Conservation (phyloP, 1,139 yeast genomes). For the Kodamaea plutei region DNA sequence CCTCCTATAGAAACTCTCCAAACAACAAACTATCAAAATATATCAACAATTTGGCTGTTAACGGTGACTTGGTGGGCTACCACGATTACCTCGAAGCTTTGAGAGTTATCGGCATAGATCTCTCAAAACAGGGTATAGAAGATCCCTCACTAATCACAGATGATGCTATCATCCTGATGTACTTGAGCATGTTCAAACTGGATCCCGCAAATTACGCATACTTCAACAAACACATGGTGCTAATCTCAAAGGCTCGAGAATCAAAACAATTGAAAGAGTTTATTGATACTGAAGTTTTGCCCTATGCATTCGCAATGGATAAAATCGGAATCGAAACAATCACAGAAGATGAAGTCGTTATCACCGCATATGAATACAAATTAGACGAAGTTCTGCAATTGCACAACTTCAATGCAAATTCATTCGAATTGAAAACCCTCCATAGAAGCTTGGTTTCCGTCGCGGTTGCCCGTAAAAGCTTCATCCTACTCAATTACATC, state of each 20-base stretch:
- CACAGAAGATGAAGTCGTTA: conserved; percentile 72
- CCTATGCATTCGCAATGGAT: conserved; percentile 54
- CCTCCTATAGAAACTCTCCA: conserved; percentile 14
- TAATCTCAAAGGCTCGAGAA: conserved; percentile 43
- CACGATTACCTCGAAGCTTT: conserved; percentile 58
- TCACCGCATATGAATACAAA: conserved; percentile 65
- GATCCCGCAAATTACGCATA: conserved; percentile 36
- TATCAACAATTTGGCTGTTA: conserved; percentile 46
- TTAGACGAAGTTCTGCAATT: conserved; percentile 59
- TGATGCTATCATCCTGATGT: conserved; percentile 42
- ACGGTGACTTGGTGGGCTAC: conserved; percentile 58
- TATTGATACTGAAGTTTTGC: conserved; percentile 52
- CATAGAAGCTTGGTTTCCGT: conserved; percentile 38
- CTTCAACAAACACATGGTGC: conserved; percentile 33
- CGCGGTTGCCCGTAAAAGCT: conserved; percentile 39
- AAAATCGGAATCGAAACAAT: conserved; percentile 58
- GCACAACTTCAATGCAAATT: conserved; percentile 45
- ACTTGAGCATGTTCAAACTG: conserved; percentile 33
- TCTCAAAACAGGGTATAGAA: conserved; percentile 12
- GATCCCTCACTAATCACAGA: conserved; percentile 34
- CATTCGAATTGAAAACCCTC: conserved; percentile 38
- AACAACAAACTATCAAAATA: conserved; percentile 36
- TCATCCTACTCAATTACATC: conserved; percentile 42
- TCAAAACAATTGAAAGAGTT: conserved; percentile 42
- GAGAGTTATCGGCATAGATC: conserved; percentile 47